Conservation (phyloP, 2,329 filamentous ascomycete genomes). For the Aspergillus melleus region DNA sequence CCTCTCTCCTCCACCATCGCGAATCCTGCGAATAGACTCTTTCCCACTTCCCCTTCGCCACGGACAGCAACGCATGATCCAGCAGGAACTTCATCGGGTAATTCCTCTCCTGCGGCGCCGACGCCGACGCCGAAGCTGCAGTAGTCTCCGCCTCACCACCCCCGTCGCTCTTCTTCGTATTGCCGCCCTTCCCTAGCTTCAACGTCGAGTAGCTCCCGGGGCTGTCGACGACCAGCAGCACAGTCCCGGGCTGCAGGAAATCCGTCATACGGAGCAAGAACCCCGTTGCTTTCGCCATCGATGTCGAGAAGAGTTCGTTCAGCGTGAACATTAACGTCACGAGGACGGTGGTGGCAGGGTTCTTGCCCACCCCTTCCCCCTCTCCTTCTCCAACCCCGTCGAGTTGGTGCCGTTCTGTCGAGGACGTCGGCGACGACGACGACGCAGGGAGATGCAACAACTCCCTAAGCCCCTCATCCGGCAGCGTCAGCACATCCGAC, state of each 20-base stretch:
- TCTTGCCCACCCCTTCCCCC: too few species aligned
- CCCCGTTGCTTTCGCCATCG: slow-evolving; percentile 70
- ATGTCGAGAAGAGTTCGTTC: slow-evolving; percentile 87
- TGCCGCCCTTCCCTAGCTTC: slow-evolving; percentile 59
- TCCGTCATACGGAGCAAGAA: slow-evolving; percentile 72
- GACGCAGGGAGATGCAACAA: slow-evolving; percentile 22
- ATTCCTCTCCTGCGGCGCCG: slow-evolving; percentile 47
- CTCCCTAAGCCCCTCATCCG: slow-evolving; percentile 40
- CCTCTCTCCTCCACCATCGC: slow-evolving; percentile 76
- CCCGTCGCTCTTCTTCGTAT: slow-evolving; percentile 35
- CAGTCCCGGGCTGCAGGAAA: slow-evolving; percentile 56
- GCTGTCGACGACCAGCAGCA: slow-evolving; percentile 86
- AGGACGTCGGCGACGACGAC: too few species aligned
- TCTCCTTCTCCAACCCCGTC: not conserved
- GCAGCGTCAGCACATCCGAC: slow-evolving; percentile 51
- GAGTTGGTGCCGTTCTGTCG: too few species aligned
- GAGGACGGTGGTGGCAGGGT: slow-evolving; percentile 46
- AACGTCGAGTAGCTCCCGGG: slow-evolving; percentile 91
- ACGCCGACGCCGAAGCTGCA: slow-evolving; percentile 41
- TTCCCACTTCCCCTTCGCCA: slow-evolving; percentile 62
- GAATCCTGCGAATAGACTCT: slow-evolving; percentile 75
- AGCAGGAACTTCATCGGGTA: slow-evolving; percentile 96
- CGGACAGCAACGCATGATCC: slow-evolving; percentile 70
- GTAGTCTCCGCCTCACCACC: not conserved
- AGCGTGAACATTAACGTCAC: slow-evolving; percentile 90